Conservation (phyloP, 495 filamentous ascomycete species). For the Chaetomium tenue region DNA sequence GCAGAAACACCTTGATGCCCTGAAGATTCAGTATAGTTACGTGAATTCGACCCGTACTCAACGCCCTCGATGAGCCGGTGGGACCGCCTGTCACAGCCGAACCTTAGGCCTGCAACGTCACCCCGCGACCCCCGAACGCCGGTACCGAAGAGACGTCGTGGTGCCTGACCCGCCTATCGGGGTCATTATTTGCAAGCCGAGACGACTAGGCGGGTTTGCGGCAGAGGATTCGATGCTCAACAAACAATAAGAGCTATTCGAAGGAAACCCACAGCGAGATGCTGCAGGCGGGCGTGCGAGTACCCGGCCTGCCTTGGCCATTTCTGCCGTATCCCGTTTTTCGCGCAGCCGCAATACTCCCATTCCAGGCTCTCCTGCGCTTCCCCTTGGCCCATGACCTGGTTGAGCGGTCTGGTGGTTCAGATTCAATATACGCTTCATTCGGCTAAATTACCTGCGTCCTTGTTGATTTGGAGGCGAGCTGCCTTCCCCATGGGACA, state of each 20-base stretch:
- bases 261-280: constrained; percentile 11
- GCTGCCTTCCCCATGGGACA: constrained; percentile 20
- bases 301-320: constrained; percentile 5
- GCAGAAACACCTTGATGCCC: background rate
- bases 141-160: constrained; percentile 15
- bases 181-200: constrained; percentile 27
- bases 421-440: constrained; percentile 31
- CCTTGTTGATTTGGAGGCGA: constrained; percentile 27
- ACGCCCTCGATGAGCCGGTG: background rate
- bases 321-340: constrained; percentile 13
- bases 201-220: background rate
- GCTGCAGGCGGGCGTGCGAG: constrained; percentile 14
- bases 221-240: background rate
- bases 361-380: constrained; percentile 21
- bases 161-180: constrained; percentile 22
- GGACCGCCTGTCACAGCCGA: constrained; percentile 12
- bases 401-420: constrained; percentile 30
- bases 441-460: constrained; percentile 38
- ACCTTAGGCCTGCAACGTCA: constrained; percentile 20
- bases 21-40: background rate
- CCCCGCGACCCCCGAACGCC: constrained; percentile 15
- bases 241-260: background rate
- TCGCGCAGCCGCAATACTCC: background rate
- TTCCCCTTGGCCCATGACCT: constrained; percentile 30
- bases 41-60: background rate